Base-by-base conservation (phyloP, 768 basidiomycete genomes). In the Phaeotremella skinneri region DNA sequence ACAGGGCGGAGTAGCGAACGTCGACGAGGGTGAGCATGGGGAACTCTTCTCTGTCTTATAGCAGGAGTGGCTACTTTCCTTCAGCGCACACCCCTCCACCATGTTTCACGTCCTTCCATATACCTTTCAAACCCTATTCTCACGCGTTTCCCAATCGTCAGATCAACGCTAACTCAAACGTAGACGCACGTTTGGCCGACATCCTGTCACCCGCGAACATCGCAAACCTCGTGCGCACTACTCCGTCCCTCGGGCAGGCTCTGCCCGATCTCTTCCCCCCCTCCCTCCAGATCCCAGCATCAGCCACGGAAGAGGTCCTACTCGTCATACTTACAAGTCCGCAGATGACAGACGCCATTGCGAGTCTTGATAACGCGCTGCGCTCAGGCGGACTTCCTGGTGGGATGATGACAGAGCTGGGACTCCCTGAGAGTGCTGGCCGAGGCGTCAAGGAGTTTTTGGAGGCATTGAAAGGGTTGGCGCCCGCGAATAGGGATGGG, bases 341-440 rank as follows among this genome's bases (percentile, higher is more conserved):
- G 0, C 91, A 89, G 67, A 91, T 93, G 78, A 86, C 87, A 59
- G 79, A 84, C 4, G 87, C 89, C 1, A 88, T 92, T 20, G 79
- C 83, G 2, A 88, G 83, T 72, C 83, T 96, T 48, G 91, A 96
- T 72, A 85, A 87, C 69, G 91, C 90, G 4, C 80, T 96, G 55
- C 80, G 86, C 50, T 91, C 88, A 0, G 91, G 91, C 6, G 73
- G 72, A 9, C 77, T 90, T 51, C 79, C 92, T 2, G 86, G 85
- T 4, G 84, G 82, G 0, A 80, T 93, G 20, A 89, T 94, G 57
- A 80, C 85, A 31, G 83, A 85, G 25, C 80, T 96, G 5, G 91
- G 91, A 2, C 78, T 96, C 34, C 89, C 90, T 0, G 89, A 88
- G 69, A 87, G 87, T 66, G 91, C 91, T 6, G 91, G 90, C 0